These are phyloP conservation scores for Leishmania martiniquensis DNA, from an alignment of 208 protist species.

Conservation along the genomic window DNA sequence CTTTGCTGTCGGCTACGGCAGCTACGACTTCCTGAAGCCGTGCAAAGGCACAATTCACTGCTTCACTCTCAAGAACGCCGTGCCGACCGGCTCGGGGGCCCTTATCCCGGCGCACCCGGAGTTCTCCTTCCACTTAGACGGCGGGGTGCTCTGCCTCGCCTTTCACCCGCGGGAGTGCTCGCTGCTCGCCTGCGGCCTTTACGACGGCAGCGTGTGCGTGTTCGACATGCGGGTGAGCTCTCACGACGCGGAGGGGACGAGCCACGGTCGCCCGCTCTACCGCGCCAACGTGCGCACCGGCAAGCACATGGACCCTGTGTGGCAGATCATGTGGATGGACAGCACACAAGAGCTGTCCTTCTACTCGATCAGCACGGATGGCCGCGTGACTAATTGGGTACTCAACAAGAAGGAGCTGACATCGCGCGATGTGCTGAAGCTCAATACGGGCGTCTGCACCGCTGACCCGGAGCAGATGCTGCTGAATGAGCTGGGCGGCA, in stretches of 20 bases:
- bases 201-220: slow-evolving; percentile 96
- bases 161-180: slow-evolving; percentile 93
- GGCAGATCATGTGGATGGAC: slow-evolving; percentile 91
- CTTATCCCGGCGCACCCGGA: slow-evolving; percentile 91
- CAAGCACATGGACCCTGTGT: slow-evolving; percentile 98
- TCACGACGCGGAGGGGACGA: slow-evolving; percentile 41
- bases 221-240: slow-evolving; percentile 90
- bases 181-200: slow-evolving; percentile 95
- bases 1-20: slow-evolving; percentile 97
- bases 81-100: slow-evolving; percentile 62
- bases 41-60: slow-evolving; percentile 93
- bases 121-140: slow-evolving; percentile 90
- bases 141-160: slow-evolving; percentile 96
- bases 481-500: slow-evolving; percentile 93
- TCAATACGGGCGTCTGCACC: slow-evolving; percentile 69
- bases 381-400: slow-evolving; percentile 95
- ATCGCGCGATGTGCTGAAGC: slow-evolving; percentile 93
- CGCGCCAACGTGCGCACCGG: slow-evolving; percentile 93
- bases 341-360: slow-evolving; percentile 85
- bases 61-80: slow-evolving; percentile 98
- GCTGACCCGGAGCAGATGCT: slow-evolving; percentile 87
- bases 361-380: slow-evolving; percentile 96
- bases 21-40: slow-evolving; percentile 97
- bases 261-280: slow-evolving; percentile 85
- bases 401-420: slow-evolving; percentile 96